Evolutionary conservation across 768 basidiomycete species (phyloP), one percentile per base, ranked within the genome.

Genomic region (Lentinula detonsa): DNA sequence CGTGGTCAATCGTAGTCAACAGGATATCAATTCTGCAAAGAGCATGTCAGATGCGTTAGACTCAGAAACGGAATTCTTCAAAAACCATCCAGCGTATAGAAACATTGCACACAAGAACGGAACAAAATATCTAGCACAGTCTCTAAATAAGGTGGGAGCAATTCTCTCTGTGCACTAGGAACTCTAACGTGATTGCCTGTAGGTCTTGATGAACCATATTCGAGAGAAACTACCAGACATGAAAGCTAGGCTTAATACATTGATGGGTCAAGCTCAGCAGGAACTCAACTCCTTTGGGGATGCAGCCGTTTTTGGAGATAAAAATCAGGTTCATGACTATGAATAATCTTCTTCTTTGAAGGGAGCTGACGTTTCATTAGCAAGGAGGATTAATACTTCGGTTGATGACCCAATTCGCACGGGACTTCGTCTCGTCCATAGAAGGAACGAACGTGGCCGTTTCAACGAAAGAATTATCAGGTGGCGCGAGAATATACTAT

Each of bases 201-300:
- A 88, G 92, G 94, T 98, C 35, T 75, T 99, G 63, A 87, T 99
- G 84, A 93, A 92, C 71, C 97, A 99, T 71, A 98, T 99, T 64
- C 86, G 97, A 62, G 97, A 99, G 69, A 99, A 98, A 74, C 81
- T 99, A 40, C 97, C 97, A 0, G 97, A 99, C 73, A 98, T 99
- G 97, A 99, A 99, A 73, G 97, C 97, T 15, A 83, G 95, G 18
- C 76, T 99, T 62, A 99, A 98, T 71, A 99, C 97, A 2, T 76
- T 98, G 23, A 98, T 98, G 93, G 95, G 96, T 15, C 97, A 99
- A 75, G 94, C 97, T 7, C 96, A 98, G 70, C 97, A 99, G 72
- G 97, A 99, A 72, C 83, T 99, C 46, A 93, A 93, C 74, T 89
- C 95, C 4, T 98, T 97, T 69, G 97, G 97, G 18, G 97, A 97